Conservation (phyloP, 257 asterid genomes). For the Henckelia pumila region DNA sequence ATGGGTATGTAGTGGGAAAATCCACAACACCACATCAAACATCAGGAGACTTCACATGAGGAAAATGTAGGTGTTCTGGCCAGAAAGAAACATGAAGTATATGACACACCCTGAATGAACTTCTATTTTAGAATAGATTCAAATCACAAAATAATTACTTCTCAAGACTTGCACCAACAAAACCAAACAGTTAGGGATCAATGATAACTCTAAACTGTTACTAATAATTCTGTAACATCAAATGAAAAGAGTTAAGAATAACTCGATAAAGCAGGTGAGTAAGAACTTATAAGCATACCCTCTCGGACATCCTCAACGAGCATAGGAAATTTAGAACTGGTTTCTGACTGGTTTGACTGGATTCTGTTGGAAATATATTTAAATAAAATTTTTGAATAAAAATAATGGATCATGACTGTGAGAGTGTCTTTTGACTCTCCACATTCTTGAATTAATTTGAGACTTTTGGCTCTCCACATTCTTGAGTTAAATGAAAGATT, state of each 20-base stretch:
- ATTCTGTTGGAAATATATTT: no score
- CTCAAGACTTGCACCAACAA: background rate
- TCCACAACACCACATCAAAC: background rate
- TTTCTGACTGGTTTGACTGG: constrained; percentile 58
- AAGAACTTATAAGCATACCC: constrained; percentile 79
- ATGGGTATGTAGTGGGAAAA: background rate
- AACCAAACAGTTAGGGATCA: background rate
- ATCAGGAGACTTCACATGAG: background rate
- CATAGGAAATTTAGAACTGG: constrained; percentile 71
- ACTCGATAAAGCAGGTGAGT: constrained; percentile 8
- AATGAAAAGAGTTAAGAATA: constrained; percentile 5
- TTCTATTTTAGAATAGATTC: background rate
- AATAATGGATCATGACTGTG: no score
- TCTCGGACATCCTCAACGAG: constrained; percentile 88
- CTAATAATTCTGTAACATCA: background rate
- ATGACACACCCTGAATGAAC: background rate
- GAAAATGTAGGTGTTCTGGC: background rate
- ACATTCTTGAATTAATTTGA: no score
- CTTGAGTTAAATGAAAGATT: no score
- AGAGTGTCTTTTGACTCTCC: no score
- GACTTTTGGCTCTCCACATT: no score
- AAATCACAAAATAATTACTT: background rate
- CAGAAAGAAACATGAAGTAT: background rate
- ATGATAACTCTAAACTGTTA: background rate
- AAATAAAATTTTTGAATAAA: no score